Base-by-base conservation (phyloP, 139 green algal species). In the Desmodesmus armatus region DNA sequence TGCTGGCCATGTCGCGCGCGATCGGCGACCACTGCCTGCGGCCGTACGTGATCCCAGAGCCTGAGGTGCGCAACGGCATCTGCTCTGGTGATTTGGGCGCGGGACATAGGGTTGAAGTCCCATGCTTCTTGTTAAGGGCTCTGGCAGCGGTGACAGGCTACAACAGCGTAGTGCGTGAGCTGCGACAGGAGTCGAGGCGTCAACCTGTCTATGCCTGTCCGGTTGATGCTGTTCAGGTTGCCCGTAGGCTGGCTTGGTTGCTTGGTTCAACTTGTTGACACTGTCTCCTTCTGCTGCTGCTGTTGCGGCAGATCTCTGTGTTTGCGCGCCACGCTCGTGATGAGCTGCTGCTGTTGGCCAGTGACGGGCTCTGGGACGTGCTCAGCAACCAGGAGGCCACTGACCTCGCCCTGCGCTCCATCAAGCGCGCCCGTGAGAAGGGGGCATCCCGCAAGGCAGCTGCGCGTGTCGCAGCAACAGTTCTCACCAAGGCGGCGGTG, bases 1-100 rank as follows among this genome's bases (percentile, higher is more conserved):
- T 96, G 62, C 92, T 97, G 25, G 94, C 94, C 23, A 96, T 97
- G 94, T 94, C 89, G 6, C 84, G 94, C 0, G 94, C 94, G 0
- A 96, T 97, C 47, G 94, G 94, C 23, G 93, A 96, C 76, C 90
- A 93, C 49, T 92, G 87, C 62, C 76, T 96, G 53, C 85, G 89
- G 37, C 93, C 93, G 3, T 96, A 93, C 72, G 90, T 96, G 39
- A 95, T 95, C n/a, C 86, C 93, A 15, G 90, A 95, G 66, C 93
- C 93, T 2, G 93, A 96, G 88, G 89, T 93, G 82, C 35, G 80
- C 51, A 62, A 62, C 17, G 1, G 19, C 51, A 62, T 19, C 19
- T 62, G 17, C 19, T 17, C 1, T 62, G 51, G 51, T 62, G 21
- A 62, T 62, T 0, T 19, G n/a, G n/a, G n/a, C n/a, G n/a, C n/a